Evolutionary conservation across 345 rosid species (phyloP).

Genomic region (Populus alba): DNA sequence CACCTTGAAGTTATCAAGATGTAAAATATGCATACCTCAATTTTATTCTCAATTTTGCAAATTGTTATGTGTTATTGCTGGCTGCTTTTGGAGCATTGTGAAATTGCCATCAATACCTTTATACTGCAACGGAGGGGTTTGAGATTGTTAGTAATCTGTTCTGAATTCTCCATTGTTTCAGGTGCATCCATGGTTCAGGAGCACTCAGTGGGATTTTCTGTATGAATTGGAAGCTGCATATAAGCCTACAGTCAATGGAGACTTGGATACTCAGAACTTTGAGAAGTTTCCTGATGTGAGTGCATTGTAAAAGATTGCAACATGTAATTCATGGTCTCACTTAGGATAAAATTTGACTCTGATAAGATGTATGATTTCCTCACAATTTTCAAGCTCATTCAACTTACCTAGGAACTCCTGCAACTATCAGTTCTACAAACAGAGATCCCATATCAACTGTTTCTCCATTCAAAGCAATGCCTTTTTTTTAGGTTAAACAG

Average conservation of each 20-base stretch:
- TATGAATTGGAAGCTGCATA: constrained; percentile 87
- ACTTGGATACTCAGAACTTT: constrained; percentile 92
- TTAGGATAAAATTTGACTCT: background rate
- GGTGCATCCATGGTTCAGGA: constrained; percentile 81
- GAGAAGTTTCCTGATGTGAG: constrained; percentile 97
- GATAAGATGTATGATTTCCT: background rate
- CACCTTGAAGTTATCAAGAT: background rate
- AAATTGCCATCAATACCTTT: background rate
- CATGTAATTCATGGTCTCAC: background rate
- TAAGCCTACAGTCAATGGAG: constrained; percentile 82
- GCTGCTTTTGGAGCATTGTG: background rate
- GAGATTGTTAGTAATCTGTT: constrained; percentile 12
- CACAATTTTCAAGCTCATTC: background rate
- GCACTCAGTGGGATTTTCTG: constrained; percentile 76
- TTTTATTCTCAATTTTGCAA: background rate
- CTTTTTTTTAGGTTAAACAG: background rate
- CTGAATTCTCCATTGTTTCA: constrained; percentile 32
- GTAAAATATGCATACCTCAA: background rate
- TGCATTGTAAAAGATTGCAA: constrained; percentile 16
- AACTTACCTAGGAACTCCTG: background rate
- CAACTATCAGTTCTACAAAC: background rate
- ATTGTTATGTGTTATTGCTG: constrained; percentile 1
- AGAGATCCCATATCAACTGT: background rate
- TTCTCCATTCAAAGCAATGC: background rate
- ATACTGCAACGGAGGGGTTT: background rate